These are phyloP conservation scores for Corylus avellana DNA, from an alignment of 306 rosid species.

Conservation along the genomic window DNA sequence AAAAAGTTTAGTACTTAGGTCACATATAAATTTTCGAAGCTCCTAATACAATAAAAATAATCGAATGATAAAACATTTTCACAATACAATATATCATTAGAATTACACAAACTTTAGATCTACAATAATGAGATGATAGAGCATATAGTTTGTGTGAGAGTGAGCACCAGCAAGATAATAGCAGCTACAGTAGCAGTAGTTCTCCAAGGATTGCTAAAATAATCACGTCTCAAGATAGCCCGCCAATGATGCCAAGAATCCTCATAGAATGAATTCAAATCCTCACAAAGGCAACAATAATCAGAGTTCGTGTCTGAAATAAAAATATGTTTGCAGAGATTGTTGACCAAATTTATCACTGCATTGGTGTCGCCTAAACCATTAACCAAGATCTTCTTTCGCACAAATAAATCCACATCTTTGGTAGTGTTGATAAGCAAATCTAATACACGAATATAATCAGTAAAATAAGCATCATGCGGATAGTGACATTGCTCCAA, in stretches of 20 bases:
- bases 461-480: not conserved
- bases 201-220: not conserved
- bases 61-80: no score
- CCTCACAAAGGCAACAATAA: not conserved
- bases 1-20: no score
- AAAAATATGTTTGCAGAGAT: no score
- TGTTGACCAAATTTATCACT: conserved; percentile 26
- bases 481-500: conserved; percentile 6
- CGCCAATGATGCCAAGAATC: not conserved
- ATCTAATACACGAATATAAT: not conserved
- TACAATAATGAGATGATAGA: not conserved
- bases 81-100: not conserved
- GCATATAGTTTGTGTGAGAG: not conserved
- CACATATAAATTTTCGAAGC: no score
- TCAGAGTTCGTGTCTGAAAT: not conserved
- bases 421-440: not conserved
- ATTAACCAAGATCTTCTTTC: conserved; percentile 27
- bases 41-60: no score
- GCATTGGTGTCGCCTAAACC: conserved; percentile 27
- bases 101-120: not conserved
- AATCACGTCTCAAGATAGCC: not conserved
- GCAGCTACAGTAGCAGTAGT: not conserved
- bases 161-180: not conserved
- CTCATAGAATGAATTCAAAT: not conserved
- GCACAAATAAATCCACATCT: conserved; percentile 29